Base-by-base conservation (phyloP, 2,329 filamentous ascomycete genomes). In the Xenoacremonium recifei region DNA sequence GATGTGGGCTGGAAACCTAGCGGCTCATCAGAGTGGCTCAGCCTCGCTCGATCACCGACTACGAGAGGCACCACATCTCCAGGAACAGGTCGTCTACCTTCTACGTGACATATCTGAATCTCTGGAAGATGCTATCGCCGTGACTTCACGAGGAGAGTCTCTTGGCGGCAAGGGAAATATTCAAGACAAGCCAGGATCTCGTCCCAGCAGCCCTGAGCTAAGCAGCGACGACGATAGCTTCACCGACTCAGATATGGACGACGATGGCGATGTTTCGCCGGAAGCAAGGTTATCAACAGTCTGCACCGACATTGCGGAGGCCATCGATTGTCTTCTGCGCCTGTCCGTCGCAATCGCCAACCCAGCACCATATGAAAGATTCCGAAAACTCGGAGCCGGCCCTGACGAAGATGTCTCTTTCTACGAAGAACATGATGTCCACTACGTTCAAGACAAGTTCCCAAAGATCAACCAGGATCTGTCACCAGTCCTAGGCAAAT, bases 331-430 rank as follows among this genome's bases (percentile, higher is more conserved):
- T 18, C 54, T 72, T 2, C 53, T 65, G 5, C 51, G 66, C 3
- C 53, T 70, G 1, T 65, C 64, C 3, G 57, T 67, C n/a, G 47
- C 64, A 0, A 67, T 70, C 4, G 58, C 58, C 1, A 61, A 63
- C 5, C 66, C 66, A 13, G 58, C 64, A 2, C 58, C 60, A 0
- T 61, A 68, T 18, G 66, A 70, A 30, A 55, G 55, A 2, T 55
- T 64, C 16, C 35, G 17, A 1, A 48, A 43, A 0, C 18, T 37
- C 0, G 46, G 53, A 1, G 44, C 40, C 0, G 49, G 49, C 0
- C 35, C 37, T 2, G 16, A 40, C 3, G 49, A 50, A 5, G 54
- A 65, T 5, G 33, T 51, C 0, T 54, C 48, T 1, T 43, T 39
- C 4, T 63, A 54, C 19, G 57, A 65, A 13, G 20, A 37, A 0